phyloP scores from a whole-genome alignment of 148 eudicot species.

The Talinum fruticosum region DNA sequence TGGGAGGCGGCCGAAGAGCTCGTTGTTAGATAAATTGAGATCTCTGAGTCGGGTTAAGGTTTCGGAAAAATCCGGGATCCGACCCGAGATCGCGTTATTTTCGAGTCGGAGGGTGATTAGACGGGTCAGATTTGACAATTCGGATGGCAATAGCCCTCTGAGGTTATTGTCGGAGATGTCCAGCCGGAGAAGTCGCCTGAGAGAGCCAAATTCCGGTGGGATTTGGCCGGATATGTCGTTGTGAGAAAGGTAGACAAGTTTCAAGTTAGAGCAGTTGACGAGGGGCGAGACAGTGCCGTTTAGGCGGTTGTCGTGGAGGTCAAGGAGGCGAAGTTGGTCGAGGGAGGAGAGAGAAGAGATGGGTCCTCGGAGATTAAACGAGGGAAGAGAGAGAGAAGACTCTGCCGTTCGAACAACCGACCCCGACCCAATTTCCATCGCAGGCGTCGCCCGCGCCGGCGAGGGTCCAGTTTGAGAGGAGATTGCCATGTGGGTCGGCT shows the following conservation, averaged over 20 bases:
- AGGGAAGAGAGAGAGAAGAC: constrained; percentile 62
- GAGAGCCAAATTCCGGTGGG: constrained; percentile 38
- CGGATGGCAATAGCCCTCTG: constrained; percentile 48
- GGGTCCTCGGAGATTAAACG: constrained; percentile 76
- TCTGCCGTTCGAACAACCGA: constrained; percentile 50
- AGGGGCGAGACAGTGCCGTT: constrained; percentile 62
- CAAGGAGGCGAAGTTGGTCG: constrained; percentile 72
- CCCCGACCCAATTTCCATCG: constrained; percentile 61
- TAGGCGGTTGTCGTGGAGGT: constrained; percentile 77
- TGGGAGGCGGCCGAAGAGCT: constrained; percentile 50
- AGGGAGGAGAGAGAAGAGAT: constrained; percentile 59
- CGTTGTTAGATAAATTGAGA: constrained; percentile 68
- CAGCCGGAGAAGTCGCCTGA: constrained; percentile 55
- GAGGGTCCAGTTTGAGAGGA: constrained; percentile 73
- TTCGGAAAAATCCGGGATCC: constrained; percentile 40
- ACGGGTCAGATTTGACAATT: constrained; percentile 40
- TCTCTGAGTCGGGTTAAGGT: constrained; percentile 36
- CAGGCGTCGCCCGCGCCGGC: constrained; percentile 41
- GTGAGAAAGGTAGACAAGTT: constrained; percentile 62
- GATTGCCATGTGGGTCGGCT: constrained; percentile 69
- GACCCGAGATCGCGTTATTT: constrained; percentile 72
- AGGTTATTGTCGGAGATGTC: constrained; percentile 80
- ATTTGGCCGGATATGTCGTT: constrained; percentile 78
- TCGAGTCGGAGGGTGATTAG: constrained; percentile 61
- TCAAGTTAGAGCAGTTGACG: constrained; percentile 46